phyloP scores from a whole-genome alignment of 2,329 filamentous ascomycete species.

The Fusarium sp. region DNA sequence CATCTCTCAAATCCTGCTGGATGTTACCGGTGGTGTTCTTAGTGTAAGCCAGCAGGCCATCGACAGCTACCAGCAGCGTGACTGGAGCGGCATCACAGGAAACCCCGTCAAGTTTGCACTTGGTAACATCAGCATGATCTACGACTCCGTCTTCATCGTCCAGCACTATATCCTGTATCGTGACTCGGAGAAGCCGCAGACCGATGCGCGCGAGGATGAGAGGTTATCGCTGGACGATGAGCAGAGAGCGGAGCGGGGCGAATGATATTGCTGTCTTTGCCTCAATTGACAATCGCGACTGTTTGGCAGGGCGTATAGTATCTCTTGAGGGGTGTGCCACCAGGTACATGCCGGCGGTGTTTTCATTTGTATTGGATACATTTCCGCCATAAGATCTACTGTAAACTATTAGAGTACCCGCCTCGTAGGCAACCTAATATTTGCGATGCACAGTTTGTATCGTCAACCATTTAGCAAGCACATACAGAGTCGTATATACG shows the following conservation, averaged over 20 bases:
- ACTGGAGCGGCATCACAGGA: constrained; percentile 91
- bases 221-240: constrained; percentile 51
- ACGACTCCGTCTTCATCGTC: constrained; percentile 86
- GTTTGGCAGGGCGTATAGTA: not conserved
- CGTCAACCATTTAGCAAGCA: constrained; percentile 4
- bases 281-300: not conserved
- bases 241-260: constrained; percentile 42
- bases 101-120: constrained; percentile 93
- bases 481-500: not conserved
- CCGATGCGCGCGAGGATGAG: constrained; percentile 40
- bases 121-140: constrained; percentile 86
- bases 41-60: constrained; percentile 85
- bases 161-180: constrained; percentile 90
- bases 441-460: not conserved
- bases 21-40: constrained; percentile 83
- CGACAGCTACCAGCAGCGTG: constrained; percentile 84
- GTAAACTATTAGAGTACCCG: constrained; percentile 7
- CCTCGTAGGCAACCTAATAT: constrained; percentile 1
- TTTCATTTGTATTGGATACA: constrained; percentile 21
- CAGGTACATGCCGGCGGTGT: not conserved
- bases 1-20: constrained; percentile 85
- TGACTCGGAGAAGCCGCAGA: constrained; percentile 21
- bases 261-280: not conserved
- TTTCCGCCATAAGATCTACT: constrained; percentile 4
- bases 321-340: not conserved